These are phyloP conservation scores for Eustoma russellianum DNA, from an alignment of 257 asterid species.

Conservation along the genomic window DNA sequence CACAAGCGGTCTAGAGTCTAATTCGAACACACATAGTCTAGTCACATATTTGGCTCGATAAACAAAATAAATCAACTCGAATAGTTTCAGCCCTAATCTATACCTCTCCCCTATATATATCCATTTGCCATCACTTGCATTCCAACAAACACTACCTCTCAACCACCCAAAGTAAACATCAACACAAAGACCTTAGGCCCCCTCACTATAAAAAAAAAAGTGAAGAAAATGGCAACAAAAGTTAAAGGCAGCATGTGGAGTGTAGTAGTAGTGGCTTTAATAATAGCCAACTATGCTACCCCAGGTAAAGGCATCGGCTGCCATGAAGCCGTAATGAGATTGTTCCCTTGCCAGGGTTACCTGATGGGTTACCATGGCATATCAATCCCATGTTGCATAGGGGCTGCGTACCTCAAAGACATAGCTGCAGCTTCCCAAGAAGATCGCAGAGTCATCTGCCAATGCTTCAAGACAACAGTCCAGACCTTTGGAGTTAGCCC, in stretches of 20 bases:
- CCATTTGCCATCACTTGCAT: no score
- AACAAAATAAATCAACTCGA: no score
- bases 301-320: conserved; percentile 2
- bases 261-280: conserved; percentile 1
- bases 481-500: not conserved
- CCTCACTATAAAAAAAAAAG: no score
- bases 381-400: not conserved
- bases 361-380: conserved; percentile 1
- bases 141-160: no score
- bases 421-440: not conserved
- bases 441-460: not conserved
- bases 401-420: conserved; percentile 4
- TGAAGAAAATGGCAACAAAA: not conserved
- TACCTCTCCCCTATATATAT: no score
- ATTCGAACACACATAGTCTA: no score
- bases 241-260: not conserved
- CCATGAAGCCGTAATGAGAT: not conserved
- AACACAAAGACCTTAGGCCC: not conserved
- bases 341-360: not conserved
- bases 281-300: not conserved
- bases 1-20: no score
- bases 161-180: not conserved
- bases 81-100: no score
- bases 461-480: not conserved
- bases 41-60: no score